Evolutionary conservation across 257 asterid genomes (phyloP), one percentile per base, ranked within the genome.

Genomic region (Penstemon barbatus): DNA sequence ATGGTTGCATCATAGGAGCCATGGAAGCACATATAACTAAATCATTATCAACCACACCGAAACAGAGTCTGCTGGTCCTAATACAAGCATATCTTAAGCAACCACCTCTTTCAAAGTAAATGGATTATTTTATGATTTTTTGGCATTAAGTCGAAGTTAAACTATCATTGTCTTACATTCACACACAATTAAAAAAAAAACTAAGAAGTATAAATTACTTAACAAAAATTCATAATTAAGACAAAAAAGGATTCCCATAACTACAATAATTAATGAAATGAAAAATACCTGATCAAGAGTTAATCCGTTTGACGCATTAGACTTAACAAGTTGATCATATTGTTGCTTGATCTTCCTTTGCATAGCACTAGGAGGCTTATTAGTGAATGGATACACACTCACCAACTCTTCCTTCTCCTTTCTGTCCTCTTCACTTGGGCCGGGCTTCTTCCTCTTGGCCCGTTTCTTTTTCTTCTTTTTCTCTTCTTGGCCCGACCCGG

Each of bases 291-390:
- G 93, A 69, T 81, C 89, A 73, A 80, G 80, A 15, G 89, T 91
- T 77, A 87, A 80, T 51, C 85, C 86, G 36, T 81, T 85, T 74
- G 95, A 82, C 74, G 80, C 93, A 64, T 91, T 86, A 58, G 91
- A 87, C 83, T 77, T 89, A 9, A 85, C 94, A 74, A 91, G 90
- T 65, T 85, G 86, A 76, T 91, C 95, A 73, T 89, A 89, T 50
- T 84, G 88, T 54, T 80, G 87, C 76, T 85, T 91, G 68, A 91
- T 85, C 75, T 85, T 91, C 78, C 96, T 87, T 55, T 91, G 98
- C 64, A 88, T 79, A 33, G 92, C 88, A 74, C 96, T 89, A 0
- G 81, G 74, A 49, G 90, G 80, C 66, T 85, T 25, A 25, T 25
- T 84, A 4, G 92, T 85, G 68, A 84, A 89, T 5, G 96, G 96